These are phyloP conservation scores for Gaeumannomyces tritici DNA, from an alignment of 2,329 filamentous ascomycete genomes.

Conservation along the genomic window DNA sequence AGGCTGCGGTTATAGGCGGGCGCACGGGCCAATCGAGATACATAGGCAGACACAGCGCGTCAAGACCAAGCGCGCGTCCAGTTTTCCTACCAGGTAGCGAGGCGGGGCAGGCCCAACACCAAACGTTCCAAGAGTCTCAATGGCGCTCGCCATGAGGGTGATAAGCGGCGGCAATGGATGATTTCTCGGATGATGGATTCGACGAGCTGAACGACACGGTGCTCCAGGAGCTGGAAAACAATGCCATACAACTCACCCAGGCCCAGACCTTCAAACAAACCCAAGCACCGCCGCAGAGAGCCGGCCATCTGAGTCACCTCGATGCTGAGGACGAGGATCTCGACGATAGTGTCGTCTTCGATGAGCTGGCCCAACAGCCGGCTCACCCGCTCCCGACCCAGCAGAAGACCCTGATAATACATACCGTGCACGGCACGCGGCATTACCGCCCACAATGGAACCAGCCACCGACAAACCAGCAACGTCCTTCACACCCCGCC, in stretches of 20 bases:
- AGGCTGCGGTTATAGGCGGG: neutral
- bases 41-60: too few relatives aligned
- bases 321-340: constrained; percentile 48
- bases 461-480: constrained; percentile 4
- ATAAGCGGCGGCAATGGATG: constrained; percentile 31
- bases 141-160: neutral
- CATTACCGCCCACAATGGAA: constrained; percentile 12
- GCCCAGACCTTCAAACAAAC: constrained; percentile 20
- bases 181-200: constrained; percentile 55
- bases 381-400: constrained; percentile 24
- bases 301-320: constrained; percentile 22
- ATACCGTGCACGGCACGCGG: constrained; percentile 6
- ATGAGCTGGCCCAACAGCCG: constrained; percentile 31
- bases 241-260: constrained; percentile 53
- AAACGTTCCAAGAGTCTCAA: neutral
- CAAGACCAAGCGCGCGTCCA: neutral
- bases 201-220: constrained; percentile 48
- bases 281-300: constrained; percentile 9
- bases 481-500: constrained; percentile 3
- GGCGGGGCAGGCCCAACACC: too few relatives aligned
- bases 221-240: constrained; percentile 53
- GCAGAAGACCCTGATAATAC: constrained; percentile 14
- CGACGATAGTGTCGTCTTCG: constrained; percentile 47
- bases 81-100: neutral
- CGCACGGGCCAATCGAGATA: neutral